Percentiles rank a stretch among this genome's conserved stretches.
These are phyloP conservation scores for Phytophthora pistaciae DNA, from an alignment of 352 stramenopile genomes.

Conservation along the genomic window DNA sequence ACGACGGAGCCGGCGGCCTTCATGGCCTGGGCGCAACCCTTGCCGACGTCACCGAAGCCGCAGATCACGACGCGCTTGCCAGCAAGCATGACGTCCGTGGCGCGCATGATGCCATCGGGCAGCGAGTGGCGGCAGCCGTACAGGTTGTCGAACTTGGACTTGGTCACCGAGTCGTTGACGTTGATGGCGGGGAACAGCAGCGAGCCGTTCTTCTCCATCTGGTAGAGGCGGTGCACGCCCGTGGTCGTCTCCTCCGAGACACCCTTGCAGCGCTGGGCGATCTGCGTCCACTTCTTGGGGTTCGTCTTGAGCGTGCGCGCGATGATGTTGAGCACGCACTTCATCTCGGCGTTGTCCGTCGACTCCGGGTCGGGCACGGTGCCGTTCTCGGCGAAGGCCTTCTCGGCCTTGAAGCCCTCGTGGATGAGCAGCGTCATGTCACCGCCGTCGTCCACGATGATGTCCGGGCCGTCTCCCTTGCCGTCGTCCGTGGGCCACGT, in stretches of 20 bases:
- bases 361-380: constrained; percentile 95
- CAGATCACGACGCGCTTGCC: constrained; percentile 98
- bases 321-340: constrained; percentile 98
- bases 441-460: constrained; percentile 99
- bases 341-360: constrained; percentile 98
- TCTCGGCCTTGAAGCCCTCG: constrained; percentile 98
- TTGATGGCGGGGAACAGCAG: constrained; percentile 99
- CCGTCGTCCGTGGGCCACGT: constrained; percentile 97
- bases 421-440: constrained; percentile 99
- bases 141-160: constrained; percentile 99
- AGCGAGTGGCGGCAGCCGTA: constrained; percentile 99
- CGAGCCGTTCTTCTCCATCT: constrained; percentile 97
- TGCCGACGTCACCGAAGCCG: constrained; percentile 98
- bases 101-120: constrained; percentile 98
- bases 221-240: constrained; percentile 98
- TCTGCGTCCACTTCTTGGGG: constrained; percentile 97
- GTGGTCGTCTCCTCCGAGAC: constrained; percentile 99
- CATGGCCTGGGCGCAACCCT: constrained; percentile 98
- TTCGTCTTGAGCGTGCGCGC: constrained; percentile 94
- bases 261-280: constrained; percentile 95
- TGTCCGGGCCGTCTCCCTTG: constrained; percentile 96
- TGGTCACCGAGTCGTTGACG: constrained; percentile 99
- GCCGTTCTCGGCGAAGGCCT: constrained; percentile 94
- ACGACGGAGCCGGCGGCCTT: constrained; percentile 97
- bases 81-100: constrained; percentile 99